phyloP scores from a whole-genome alignment of 345 rosid genomes.

The Gossypium bickii region DNA sequence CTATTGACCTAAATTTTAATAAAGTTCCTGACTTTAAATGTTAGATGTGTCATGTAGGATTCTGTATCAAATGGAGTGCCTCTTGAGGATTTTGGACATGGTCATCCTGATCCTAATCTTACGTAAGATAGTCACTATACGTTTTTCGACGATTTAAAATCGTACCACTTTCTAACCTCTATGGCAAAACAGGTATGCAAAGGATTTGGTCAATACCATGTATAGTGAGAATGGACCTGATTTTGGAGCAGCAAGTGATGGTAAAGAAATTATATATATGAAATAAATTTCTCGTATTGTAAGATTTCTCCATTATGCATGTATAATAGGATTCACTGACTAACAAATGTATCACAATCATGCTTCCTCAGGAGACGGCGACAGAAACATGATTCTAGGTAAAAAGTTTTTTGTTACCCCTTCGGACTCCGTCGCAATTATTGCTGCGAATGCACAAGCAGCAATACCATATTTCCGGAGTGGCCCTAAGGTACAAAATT shows the following conservation, averaged over 20 bases:
- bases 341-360: background rate
- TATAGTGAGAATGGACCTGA: conserved; percentile 79
- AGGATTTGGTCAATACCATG: conserved; percentile 81
- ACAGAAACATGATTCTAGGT: conserved; percentile 94
- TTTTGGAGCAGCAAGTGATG: conserved; percentile 97
- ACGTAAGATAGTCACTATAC: conserved; percentile 46
- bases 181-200: conserved; percentile 65
- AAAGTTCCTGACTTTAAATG: conserved; percentile 22
- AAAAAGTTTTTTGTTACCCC: conserved; percentile 82
- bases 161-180: conserved; percentile 18
- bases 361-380: conserved; percentile 72
- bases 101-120: conserved; percentile 98
- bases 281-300: conserved; percentile 2
- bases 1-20: conserved; percentile 8
- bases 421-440: conserved; percentile 89
- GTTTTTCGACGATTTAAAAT: background rate
- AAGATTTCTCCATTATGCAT: background rate
- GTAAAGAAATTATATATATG: conserved; percentile 23
- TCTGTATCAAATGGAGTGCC: conserved; percentile 85
- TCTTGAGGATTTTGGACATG: conserved; percentile 90
- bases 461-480: conserved; percentile 74
- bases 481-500: conserved; percentile 66
- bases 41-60: conserved; percentile 47
- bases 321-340: background rate
- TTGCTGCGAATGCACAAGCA: conserved; percentile 85